A percentile compares a stretch with the other conserved stretches of the same genome.
phyloP scores from a whole-genome alignment of 345 rosid species.

The Gossypium ekmanianum region DNA sequence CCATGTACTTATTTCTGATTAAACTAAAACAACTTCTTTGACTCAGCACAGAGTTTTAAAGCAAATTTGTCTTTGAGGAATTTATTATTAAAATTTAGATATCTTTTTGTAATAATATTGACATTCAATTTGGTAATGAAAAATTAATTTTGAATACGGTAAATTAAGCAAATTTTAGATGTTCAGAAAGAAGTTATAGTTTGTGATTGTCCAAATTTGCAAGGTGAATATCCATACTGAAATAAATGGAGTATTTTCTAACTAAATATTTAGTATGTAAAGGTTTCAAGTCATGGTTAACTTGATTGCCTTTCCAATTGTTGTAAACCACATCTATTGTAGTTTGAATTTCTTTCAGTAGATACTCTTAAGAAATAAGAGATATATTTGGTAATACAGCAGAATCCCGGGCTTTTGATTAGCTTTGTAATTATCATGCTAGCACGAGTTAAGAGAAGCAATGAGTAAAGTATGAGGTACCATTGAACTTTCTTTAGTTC shows the following conservation, averaged over 20 bases:
- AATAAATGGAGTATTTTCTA: not conserved
- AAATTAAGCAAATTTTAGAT: not conserved
- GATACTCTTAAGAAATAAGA: too few relatives aligned
- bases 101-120: not conserved
- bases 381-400: not conserved
- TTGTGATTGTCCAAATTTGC: not conserved
- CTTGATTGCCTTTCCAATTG: not conserved
- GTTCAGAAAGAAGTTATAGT: not conserved
- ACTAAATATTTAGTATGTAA: not conserved
- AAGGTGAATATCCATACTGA: not conserved
- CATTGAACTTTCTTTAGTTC: not conserved
- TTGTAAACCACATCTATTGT: not conserved
- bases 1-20: not conserved
- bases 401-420: not conserved
- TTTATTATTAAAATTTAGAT: not conserved
- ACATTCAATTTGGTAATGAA: not conserved
- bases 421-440: not conserved
- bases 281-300: not conserved
- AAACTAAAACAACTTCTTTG: not conserved
- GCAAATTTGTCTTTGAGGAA: not conserved
- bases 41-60: not conserved
- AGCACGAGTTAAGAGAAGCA: not conserved
- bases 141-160: not conserved
- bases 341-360: not conserved
- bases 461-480: not conserved